These are phyloP conservation scores for Prunella vulgaris DNA, from an alignment of 257 asterid species.

Conservation along the genomic window DNA sequence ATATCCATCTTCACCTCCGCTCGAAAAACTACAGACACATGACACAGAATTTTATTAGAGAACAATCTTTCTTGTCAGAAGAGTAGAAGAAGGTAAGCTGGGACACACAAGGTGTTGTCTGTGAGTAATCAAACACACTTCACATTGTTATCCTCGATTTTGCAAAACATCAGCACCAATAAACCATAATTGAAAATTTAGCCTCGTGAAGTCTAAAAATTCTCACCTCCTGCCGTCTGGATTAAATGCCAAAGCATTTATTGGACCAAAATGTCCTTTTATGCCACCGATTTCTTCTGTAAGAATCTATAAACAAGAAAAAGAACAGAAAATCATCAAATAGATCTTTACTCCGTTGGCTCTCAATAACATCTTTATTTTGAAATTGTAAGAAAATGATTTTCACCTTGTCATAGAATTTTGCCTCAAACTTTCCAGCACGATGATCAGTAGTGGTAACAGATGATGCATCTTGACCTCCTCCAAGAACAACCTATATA, in stretches of 20 bases:
- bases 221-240: constrained; percentile 89
- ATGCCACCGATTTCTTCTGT: constrained; percentile 90
- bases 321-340: constrained; percentile 14
- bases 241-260: constrained; percentile 89
- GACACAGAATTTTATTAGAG: neutral
- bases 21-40: constrained; percentile 50
- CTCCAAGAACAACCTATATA: constrained; percentile 83
- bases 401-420: constrained; percentile 83
- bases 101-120: neutral
- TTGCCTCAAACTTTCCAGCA: constrained; percentile 93
- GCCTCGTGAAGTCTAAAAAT: neutral
- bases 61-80: neutral
- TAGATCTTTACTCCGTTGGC: neutral
- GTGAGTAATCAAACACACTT: neutral
- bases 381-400: neutral
- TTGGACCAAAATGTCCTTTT: constrained; percentile 95
- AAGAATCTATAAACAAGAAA: constrained; percentile 50
- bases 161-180: neutral
- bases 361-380: neutral
- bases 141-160: neutral
- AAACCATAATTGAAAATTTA: neutral
- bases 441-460: constrained; percentile 92
- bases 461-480: constrained; percentile 91
- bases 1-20: constrained; percentile 97
- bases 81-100: neutral